These are phyloP conservation scores for Clavispora carvajalis DNA, from an alignment of 805 yeast species.

Conservation along the genomic window DNA sequence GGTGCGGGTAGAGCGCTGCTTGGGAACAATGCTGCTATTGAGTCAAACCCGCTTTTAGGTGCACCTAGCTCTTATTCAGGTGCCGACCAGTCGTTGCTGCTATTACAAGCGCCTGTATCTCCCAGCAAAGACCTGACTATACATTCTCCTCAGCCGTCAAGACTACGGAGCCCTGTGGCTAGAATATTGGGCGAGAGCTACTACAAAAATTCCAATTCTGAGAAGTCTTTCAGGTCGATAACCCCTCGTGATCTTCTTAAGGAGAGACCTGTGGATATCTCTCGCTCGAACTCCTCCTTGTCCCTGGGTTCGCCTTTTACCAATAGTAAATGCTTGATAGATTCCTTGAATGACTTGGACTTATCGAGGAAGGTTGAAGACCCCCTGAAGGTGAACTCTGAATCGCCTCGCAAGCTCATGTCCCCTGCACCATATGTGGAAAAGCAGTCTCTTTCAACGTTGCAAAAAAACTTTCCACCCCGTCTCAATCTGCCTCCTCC, in stretches of 20 bases:
- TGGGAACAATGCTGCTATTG: not conserved
- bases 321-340: slow-evolving; percentile 22
- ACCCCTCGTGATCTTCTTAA: slow-evolving; percentile 43
- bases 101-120: not conserved
- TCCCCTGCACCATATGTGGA: slow-evolving; percentile 46
- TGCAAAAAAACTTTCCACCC: slow-evolving; percentile 45
- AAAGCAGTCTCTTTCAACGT: slow-evolving; percentile 54
- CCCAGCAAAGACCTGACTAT: slow-evolving; percentile 6
- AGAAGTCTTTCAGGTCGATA: slow-evolving; percentile 26
- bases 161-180: slow-evolving; percentile 25
- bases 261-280: slow-evolving; percentile 3
- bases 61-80: not conserved
- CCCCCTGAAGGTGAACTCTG: slow-evolving; percentile 7
- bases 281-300: slow-evolving; percentile 6
- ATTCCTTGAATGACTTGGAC: slow-evolving; percentile 24
- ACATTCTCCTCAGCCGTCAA: slow-evolving; percentile 32
- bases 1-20: slow-evolving; percentile 1
- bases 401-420: slow-evolving; percentile 53
- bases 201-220: slow-evolving; percentile 9
- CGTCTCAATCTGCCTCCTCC: not conserved
- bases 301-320: slow-evolving; percentile 9
- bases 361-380: slow-evolving; percentile 16
- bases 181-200: slow-evolving; percentile 14
- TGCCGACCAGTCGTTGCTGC: not conserved
- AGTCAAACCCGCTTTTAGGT: not conserved